Percentiles rank a stretch among this genome's conserved stretches.
Conservation (phyloP, 225 moss, liverwort and hornwort genomes). For the Bryoerythrophyllum caledonicum region DNA sequence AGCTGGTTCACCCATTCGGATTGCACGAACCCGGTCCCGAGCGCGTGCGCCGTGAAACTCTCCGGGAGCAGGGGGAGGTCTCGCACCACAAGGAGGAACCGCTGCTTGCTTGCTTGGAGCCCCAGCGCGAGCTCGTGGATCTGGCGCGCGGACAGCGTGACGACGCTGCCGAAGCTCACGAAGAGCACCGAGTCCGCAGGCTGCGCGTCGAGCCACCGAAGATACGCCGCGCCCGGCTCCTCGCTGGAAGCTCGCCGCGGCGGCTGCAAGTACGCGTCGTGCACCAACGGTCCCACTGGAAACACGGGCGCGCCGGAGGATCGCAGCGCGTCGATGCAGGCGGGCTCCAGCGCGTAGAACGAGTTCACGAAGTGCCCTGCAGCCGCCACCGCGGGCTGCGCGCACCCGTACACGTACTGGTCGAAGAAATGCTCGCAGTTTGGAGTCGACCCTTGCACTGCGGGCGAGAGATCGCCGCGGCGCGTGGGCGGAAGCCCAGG, state of each 20-base stretch:
- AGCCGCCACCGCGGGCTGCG: slow-evolving; percentile 18
- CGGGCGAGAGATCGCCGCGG: slow-evolving; percentile 24
- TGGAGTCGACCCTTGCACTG: not conserved
- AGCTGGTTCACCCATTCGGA: slow-evolving; percentile 51
- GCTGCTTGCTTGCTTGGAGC: slow-evolving; percentile 47
- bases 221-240: slow-evolving; percentile 15
- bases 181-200: slow-evolving; percentile 47
- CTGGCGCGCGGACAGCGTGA: slow-evolving; percentile 23
- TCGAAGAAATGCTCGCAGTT: not conserved
- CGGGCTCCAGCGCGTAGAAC: slow-evolving; percentile 29
- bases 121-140: slow-evolving; percentile 47
- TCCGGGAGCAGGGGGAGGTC: slow-evolving; percentile 36
- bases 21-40: slow-evolving; percentile 40
- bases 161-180: slow-evolving; percentile 49
- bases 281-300: slow-evolving; percentile 27
- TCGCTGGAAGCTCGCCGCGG: not conserved
- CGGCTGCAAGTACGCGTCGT: slow-evolving; percentile 21
- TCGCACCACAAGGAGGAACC: slow-evolving; percentile 51
- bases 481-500: slow-evolving; percentile 22
- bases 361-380: slow-evolving; percentile 22
- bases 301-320: not conserved
- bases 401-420: slow-evolving; percentile 18
- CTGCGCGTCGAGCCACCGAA: slow-evolving; percentile 50
- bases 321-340: slow-evolving; percentile 21
- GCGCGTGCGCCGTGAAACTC: slow-evolving; percentile 32